Evolutionary conservation across 2,329 filamentous ascomycete species (phyloP).

Genomic region (Fusarium citri): DNA sequence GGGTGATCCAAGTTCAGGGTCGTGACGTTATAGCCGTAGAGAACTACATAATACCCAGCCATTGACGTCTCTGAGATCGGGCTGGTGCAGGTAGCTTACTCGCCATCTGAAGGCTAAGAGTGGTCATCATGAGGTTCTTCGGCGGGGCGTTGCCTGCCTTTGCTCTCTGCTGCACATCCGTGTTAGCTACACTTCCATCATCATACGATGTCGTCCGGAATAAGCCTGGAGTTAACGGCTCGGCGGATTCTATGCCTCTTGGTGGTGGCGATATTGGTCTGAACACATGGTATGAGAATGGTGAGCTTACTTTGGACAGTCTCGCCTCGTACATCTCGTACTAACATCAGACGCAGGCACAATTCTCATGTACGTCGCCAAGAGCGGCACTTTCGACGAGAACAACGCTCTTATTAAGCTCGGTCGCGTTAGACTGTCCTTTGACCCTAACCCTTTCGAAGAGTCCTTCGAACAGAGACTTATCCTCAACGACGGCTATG

Average conservation of each 20-base stretch:
- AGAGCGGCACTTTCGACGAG: conserved; percentile 16
- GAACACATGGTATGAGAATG: conserved; percentile 17
- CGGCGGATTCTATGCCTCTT: conserved; percentile 15
- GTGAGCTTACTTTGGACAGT: too few species aligned
- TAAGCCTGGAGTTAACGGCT: conserved; percentile 10
- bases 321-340: too few species aligned
- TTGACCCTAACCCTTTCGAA: conserved; percentile 5
- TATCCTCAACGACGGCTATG: background rate
- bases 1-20: background rate
- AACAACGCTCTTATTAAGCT: conserved; percentile 18
- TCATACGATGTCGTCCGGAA: conserved; percentile 13
- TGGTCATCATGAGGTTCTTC: background rate
- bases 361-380: conserved; percentile 10
- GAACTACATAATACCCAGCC: background rate
- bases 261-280: conserved; percentile 11
- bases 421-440: conserved; percentile 4
- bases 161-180: background rate
- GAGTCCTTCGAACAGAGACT: conserved; percentile 5
- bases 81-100: background rate
- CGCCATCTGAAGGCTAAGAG: background rate
- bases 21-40: background rate
- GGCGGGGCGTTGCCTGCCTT: background rate
- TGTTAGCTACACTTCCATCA: background rate
- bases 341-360: background rate
- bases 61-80: background rate